Evolutionary conservation across 148 eudicot genomes (phyloP), one percentile per base, ranked within the genome.

Genomic region (Cornus controversa): DNA sequence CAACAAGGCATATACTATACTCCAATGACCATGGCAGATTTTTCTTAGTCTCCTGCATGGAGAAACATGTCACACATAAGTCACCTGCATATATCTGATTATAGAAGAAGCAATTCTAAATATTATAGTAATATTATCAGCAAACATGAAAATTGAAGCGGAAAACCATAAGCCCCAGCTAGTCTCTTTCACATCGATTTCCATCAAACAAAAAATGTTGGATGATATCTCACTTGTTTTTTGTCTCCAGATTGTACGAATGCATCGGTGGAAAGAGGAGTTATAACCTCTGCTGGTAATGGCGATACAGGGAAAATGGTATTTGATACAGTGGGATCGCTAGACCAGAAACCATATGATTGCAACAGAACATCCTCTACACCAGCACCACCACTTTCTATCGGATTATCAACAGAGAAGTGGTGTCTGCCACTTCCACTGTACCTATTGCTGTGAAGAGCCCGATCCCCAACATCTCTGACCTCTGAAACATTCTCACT

Each of bases 391-490:
- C n/a, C n/a, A n/a, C n/a, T n/a, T n/a, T n/a, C n/a, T n/a, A n/a
- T n/a, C n/a, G n/a, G n/a, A n/a, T 31, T 31, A 63, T 87, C 90
- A 27, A 86, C 16, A 69, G 89, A 81, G 9, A 83, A 78, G 8
- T 65, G 77, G 4, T 16, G 22, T 34, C 84, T 79, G n/a, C 34
- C 34, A 79, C 85, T 85, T 34, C 71, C 82, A 82, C 88, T 87
- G 66, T 75, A 60, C 71, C 91, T 87, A 29, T 78, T 86, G 81
- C 94, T 84, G 63, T 70, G 66, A 63, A 85, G 83, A 36, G 81
- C 89, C 75, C 91, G 78, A 78, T 89, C 96, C 75, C 96, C 98
- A 72, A 89, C 84, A 84, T 94, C 96, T 54, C 91, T 96, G 22
- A 90, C 94, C 77, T 89, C 86, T 25, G 98, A 93, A 63, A 89